Conservation (phyloP, 169 alveolate species). For the Eimeria falciformis region DNA sequence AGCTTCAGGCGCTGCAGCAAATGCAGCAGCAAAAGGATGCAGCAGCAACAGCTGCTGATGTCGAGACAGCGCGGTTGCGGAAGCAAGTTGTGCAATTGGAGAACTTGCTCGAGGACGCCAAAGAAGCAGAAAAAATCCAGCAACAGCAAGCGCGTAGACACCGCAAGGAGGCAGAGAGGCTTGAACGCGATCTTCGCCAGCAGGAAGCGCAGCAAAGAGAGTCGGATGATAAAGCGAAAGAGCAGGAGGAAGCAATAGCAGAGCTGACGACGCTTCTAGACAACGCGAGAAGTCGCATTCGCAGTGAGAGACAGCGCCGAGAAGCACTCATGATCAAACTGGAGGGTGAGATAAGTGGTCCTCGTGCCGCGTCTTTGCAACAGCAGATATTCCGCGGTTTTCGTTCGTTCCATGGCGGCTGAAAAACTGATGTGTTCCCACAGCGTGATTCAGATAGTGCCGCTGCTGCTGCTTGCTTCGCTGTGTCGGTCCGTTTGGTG, state of each 20-base stretch:
- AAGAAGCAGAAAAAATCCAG: constrained; percentile 36
- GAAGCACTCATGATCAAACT: constrained; percentile 44
- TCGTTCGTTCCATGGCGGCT: too few species aligned
- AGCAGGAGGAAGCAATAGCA: constrained; percentile 47
- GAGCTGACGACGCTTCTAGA: constrained; percentile 45
- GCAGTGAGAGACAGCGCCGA: constrained; percentile 60
- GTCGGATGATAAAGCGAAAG: constrained; percentile 3
- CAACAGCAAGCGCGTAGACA: constrained; percentile 37
- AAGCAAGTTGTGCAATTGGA: constrained; percentile 39
- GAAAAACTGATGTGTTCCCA: too few species aligned
- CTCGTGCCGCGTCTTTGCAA: too few species aligned
- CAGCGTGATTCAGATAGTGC: too few species aligned
- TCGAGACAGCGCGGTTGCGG: constrained; percentile 41
- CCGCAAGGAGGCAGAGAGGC: constrained; percentile 42
- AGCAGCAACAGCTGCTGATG: constrained; percentile 31
- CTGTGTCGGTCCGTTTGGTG: neutral
- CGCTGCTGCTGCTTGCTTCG: too few species aligned
- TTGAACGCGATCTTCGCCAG: constrained; percentile 5
- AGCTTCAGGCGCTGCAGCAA: constrained; percentile 58
- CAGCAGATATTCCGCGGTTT: too few species aligned
- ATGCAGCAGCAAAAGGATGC: constrained; percentile 49
- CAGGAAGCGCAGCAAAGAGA: constrained; percentile 8
- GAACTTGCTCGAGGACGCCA: neutral
- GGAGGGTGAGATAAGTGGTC: constrained; percentile 30
- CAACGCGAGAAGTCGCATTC: constrained; percentile 51